Evolutionary conservation across 176 grass and related monocot genomes (phyloP), one percentile per base, ranked within the genome.

Genomic region (Aegilops umbellulata): DNA sequence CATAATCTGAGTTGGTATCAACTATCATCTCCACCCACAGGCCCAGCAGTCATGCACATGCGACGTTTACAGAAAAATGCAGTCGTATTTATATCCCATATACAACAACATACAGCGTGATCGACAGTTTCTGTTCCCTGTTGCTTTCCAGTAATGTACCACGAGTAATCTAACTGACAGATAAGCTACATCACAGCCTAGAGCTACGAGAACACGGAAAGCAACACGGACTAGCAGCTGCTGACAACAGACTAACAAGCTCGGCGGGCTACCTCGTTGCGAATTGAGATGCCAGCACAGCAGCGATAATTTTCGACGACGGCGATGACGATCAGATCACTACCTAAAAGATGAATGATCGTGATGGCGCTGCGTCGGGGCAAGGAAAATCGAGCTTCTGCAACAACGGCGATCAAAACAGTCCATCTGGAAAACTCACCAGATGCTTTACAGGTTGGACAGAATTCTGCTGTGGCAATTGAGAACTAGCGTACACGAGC

Each of bases 331-430:
- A 27, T 75, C 80, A 68, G 89, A 87, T 80, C 74, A 84, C 89
- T 79, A 63, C 88, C 58, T 83, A 87, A 90, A 87, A 87, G 75
- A 87, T 61, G 80, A 60, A 62, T 80, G 89, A 87, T 80, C 85
- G 19, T 64, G 34, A 36, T 23, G 62, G 69, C 76, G 81, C 80
- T 80, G 46, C 26, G 36, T 38, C n/a, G 46, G 83, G 46, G 89
- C 60, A 23, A 80, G 29, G 14, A 38, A 62, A 57, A 68, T 71
- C 63, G 22, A 23, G 34, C 81, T 38, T 81, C 46, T 49, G 79
- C 66, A 38, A 73, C 66, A 38, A 73, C 65, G 72, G 58, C 8
- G 61, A 73, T 39, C 86, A 80, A 79, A 86, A 88, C 53, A 31
- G 57, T 25, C 35, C 34, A 25, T 85, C 49, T 25, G 36, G 29